These are phyloP conservation scores for Nicotiana benthamiana DNA, from an alignment of 257 asterid species.

Conservation along the genomic window DNA sequence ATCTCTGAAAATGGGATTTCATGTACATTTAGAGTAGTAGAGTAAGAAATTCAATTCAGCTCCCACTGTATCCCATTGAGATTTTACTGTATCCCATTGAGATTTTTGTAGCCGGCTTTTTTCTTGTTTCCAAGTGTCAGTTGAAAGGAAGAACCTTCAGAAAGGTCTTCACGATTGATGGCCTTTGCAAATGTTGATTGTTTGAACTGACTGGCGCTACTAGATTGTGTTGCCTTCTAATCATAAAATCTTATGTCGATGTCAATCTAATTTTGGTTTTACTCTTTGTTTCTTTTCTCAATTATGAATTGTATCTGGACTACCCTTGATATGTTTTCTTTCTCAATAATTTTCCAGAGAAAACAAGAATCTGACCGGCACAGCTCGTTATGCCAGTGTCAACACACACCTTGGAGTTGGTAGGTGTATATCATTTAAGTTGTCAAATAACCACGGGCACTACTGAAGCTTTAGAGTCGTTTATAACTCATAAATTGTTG, in stretches of 20 bases:
- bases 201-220: not conserved
- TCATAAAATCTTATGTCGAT: not conserved
- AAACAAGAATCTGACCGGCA: slow-evolving; percentile 91
- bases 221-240: not conserved
- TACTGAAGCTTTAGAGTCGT: not conserved
- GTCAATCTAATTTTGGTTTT: not conserved
- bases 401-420: slow-evolving; percentile 93
- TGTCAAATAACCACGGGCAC: not conserved
- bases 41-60: not conserved
- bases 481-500: not conserved
- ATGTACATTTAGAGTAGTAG: not conserved
- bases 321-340: not conserved
- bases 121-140: not conserved
- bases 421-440: slow-evolving; percentile 24
- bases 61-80: not conserved
- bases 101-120: not conserved
- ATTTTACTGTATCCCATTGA: not conserved
- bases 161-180: not conserved
- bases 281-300: not conserved
- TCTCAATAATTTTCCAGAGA: slow-evolving; percentile 42
- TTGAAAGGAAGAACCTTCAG: not conserved
- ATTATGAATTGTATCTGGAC: not conserved
- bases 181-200: not conserved
- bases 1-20: not conserved
- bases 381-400: slow-evolving; percentile 96